Conservation (phyloP, 23 red algal species). For the Cyanidioschyzon merolae region DNA sequence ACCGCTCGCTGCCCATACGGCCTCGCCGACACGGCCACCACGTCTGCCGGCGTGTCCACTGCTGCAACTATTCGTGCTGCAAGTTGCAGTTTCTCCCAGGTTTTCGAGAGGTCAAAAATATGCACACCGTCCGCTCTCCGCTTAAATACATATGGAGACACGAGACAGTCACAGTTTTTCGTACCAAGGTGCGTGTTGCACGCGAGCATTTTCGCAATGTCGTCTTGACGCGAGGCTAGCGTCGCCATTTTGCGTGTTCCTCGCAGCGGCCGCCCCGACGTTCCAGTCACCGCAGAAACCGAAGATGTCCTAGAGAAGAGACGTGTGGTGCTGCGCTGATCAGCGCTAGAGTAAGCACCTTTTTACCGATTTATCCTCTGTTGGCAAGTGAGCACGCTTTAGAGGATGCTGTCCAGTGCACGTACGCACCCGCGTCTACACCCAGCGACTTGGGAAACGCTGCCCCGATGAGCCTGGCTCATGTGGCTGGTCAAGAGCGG, state of each 20-base stretch:
- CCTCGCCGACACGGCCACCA: conserved; percentile 85
- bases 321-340: no score
- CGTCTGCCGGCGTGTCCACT: conserved; percentile 79
- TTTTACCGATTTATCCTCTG: no score
- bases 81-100: conserved; percentile 93
- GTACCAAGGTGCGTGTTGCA: conserved; percentile 94
- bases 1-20: conserved; percentile 96
- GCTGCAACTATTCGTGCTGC: conserved; percentile 89
- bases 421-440: no score
- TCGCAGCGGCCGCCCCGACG: no score
- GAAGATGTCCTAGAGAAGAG: no score
- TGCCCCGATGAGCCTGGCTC: no score
- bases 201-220: conserved; percentile 95
- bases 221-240: conserved; percentile 38
- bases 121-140: conserved; percentile 85
- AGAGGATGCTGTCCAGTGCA: no score
- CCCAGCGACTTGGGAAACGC: no score
- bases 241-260: conserved; percentile 17
- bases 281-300: no score
- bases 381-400: no score
- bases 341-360: no score
- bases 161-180: conserved; percentile 96
- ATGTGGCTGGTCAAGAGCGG: no score
- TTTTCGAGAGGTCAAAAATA: conserved; percentile 76
- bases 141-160: conserved; percentile 92